These are phyloP conservation scores for Catharanthus roseus DNA, from an alignment of 257 asterid species.

Conservation along the genomic window DNA sequence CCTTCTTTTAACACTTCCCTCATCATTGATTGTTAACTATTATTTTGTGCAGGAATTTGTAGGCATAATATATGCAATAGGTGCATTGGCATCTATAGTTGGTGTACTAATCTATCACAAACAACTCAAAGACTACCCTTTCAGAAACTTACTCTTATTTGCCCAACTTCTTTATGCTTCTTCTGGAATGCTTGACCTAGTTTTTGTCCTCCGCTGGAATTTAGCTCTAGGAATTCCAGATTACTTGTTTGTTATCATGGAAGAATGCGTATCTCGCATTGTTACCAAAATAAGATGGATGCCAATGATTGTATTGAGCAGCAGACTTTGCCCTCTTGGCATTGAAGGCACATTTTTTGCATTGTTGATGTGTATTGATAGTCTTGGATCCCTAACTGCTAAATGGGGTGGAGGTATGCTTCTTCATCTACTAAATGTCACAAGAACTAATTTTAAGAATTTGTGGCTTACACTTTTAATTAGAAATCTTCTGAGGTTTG, in stretches of 20 bases:
- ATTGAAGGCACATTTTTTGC: conserved; percentile 76
- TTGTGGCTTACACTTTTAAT: conserved; percentile 48
- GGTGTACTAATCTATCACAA: conserved; percentile 74
- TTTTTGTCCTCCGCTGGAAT: conserved; percentile 54
- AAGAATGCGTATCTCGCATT: conserved; percentile 45
- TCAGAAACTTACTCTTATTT: conserved; percentile 38
- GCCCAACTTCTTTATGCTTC: conserved; percentile 47
- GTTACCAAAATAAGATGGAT: conserved; percentile 55
- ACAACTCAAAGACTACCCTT: conserved; percentile 51
- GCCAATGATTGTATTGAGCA: conserved; percentile 68
- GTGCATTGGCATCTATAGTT: conserved; percentile 62
- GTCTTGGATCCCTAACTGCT: conserved; percentile 48
- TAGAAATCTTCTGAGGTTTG: conserved; percentile 40
- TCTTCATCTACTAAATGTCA: conserved; percentile 48
- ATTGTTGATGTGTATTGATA: conserved; percentile 61
- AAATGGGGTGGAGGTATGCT: conserved; percentile 63
- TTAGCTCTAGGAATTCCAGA: conserved; percentile 58
- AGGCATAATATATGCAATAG: conserved; percentile 60
- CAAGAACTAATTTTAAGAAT: conserved; percentile 49
- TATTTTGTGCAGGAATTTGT: conserved; percentile 49
- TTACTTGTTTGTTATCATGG: conserved; percentile 42
- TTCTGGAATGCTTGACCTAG: conserved; percentile 55
- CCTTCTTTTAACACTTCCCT: too few species aligned
- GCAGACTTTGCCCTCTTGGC: conserved; percentile 55
- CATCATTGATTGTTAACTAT: too few species aligned